These are phyloP conservation scores for Botrytis porri DNA, from an alignment of 2,329 filamentous ascomycete genomes.

Conservation along the genomic window DNA sequence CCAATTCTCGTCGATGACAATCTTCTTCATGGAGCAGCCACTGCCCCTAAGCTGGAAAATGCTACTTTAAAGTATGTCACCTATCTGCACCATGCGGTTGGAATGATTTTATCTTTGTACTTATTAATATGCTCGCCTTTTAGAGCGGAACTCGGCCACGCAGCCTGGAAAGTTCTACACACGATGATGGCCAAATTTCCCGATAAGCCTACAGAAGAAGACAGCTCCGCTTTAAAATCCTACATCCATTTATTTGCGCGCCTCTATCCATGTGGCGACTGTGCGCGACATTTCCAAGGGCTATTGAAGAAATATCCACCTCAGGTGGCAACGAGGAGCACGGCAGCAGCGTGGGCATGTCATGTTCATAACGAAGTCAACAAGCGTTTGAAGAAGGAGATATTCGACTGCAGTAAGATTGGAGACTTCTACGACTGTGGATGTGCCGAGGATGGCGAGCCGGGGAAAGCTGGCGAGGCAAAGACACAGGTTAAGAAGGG, in stretches of 20 bases:
- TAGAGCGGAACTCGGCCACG: conserved; percentile 59
- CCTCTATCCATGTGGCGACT: conserved; percentile 70
- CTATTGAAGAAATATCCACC: conserved; percentile 61
- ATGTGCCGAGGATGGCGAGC: conserved; percentile 61
- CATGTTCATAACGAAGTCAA: conserved; percentile 68
- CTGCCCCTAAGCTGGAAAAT: conserved; percentile 79
- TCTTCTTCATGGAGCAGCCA: conserved; percentile 64
- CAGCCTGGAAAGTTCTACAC: conserved; percentile 68
- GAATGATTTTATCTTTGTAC: not conserved
- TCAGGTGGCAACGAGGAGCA: conserved; percentile 60
- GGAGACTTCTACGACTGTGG: conserved; percentile 71
- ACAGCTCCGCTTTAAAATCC: conserved; percentile 59
- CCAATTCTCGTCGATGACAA: conserved; percentile 42
- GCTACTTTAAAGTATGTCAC: conserved; percentile 68
- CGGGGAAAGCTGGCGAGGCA: conserved; percentile 39
- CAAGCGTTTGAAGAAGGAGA: conserved; percentile 56
- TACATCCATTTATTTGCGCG: conserved; percentile 65
- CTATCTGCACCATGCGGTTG: not conserved
- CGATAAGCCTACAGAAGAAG: conserved; percentile 60
- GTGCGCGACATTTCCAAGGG: conserved; percentile 63
- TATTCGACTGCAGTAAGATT: conserved; percentile 65
- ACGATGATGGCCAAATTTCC: conserved; percentile 70
- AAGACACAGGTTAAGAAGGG: conserved; percentile 20
- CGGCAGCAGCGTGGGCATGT: conserved; percentile 66
- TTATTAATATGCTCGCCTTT: conserved; percentile 19